Percentiles rank a stretch among this genome's conserved stretches.
These are phyloP conservation scores for Kuraishia hungarica DNA, from an alignment of 805 yeast genomes.

Conservation along the genomic window DNA sequence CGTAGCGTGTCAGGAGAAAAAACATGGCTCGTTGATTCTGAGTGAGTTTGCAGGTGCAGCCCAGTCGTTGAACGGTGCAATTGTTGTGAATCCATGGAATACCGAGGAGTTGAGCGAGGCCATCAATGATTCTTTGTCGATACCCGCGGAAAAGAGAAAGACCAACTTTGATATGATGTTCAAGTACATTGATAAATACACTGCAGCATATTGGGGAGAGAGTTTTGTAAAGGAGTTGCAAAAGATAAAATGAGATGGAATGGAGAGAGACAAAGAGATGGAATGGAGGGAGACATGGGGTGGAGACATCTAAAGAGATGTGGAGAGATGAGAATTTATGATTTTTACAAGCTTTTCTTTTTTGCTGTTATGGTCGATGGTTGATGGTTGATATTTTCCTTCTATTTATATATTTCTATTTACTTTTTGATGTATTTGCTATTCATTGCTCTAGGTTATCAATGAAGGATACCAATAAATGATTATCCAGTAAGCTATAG, in stretches of 20 bases:
- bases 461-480: too few species aligned
- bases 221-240: slow-evolving; percentile 82
- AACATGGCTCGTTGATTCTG: slow-evolving; percentile 78
- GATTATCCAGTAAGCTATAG: too few species aligned
- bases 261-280: too few species aligned
- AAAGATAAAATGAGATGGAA: slow-evolving; percentile 19
- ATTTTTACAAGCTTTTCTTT: too few species aligned
- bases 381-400: too few species aligned
- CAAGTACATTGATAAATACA: slow-evolving; percentile 83
- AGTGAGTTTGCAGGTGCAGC: slow-evolving; percentile 99
- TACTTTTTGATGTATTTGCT: too few species aligned
- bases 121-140: slow-evolving; percentile 76
- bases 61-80: slow-evolving; percentile 88
- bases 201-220: slow-evolving; percentile 97
- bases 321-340: too few species aligned
- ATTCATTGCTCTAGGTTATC: too few species aligned
- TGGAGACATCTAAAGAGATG: too few species aligned
- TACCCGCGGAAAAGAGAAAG: slow-evolving; percentile 72
- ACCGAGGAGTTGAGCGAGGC: slow-evolving; percentile 88
- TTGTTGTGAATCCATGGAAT: slow-evolving; percentile 97
- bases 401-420: too few species aligned
- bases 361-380: too few species aligned
- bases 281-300: too few species aligned
- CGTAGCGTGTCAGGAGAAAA: slow-evolving; percentile 82
- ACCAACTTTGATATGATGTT: slow-evolving; percentile 80